Percentiles rank a stretch among this genome's conserved stretches.
Conservation (phyloP, 805 yeast genomes). For the Pichia membranifaciens region DNA sequence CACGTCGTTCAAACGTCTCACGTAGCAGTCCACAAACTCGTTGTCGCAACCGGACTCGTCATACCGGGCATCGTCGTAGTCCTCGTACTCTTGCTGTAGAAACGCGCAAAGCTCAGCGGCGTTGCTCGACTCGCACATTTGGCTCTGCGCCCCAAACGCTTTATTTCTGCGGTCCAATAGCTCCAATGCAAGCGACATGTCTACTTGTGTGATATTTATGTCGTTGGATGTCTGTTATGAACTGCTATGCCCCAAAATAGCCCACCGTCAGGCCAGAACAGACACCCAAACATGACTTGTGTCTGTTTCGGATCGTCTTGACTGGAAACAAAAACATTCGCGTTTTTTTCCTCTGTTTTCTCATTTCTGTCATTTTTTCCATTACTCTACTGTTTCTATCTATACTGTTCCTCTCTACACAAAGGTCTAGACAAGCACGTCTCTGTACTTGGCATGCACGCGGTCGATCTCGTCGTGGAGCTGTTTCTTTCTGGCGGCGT, state of each 20-base stretch:
- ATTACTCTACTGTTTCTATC: no score
- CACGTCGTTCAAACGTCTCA: not conserved
- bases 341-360: no score
- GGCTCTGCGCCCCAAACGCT: not conserved
- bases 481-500: constrained; percentile 45
- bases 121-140: not conserved
- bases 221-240: no score
- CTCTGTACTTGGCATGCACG: constrained; percentile 29
- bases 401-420: no score
- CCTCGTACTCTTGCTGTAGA: constrained; percentile 1
- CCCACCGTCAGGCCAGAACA: no score
- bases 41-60: not conserved
- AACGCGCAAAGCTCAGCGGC: constrained; percentile 4
- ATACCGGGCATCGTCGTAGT: not conserved
- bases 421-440: constrained; percentile 1
- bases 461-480: constrained; percentile 40
- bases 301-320: not conserved
- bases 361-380: no score
- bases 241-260: no score
- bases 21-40: not conserved
- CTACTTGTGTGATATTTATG: no score
- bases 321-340: no score
- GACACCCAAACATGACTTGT: constrained; percentile 1
- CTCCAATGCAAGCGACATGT: constrained; percentile 6
- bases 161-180: constrained; percentile 4